Evolutionary conservation across 2,329 filamentous ascomycete species (phyloP).

Genomic region (Taxawa tesnikishii): DNA sequence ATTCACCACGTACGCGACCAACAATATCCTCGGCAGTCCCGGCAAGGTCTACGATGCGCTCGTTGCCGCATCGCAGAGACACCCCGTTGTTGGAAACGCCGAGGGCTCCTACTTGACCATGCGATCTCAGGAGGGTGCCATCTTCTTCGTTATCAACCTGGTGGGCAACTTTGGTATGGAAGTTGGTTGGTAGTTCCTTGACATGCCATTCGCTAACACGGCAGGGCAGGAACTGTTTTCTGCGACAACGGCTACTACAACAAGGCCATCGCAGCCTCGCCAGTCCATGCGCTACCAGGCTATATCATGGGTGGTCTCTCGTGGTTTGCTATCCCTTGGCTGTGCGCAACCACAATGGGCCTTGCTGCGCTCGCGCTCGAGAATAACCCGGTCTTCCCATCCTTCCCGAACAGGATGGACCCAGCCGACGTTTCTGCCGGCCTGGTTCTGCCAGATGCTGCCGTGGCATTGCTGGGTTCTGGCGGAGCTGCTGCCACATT

Average conservation of each 20-base stretch:
- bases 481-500: constrained; percentile 70
- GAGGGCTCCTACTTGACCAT: constrained; percentile 80
- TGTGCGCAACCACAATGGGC: constrained; percentile 80
- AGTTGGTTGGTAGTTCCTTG: constrained; percentile 40
- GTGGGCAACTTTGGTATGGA: constrained; percentile 76
- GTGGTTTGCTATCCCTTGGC: constrained; percentile 91
- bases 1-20: constrained; percentile 69
- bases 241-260: constrained; percentile 58
- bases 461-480: constrained; percentile 69
- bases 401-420: constrained; percentile 59
- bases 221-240: too few species aligned
- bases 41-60: constrained; percentile 67
- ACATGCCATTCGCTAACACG: not conserved
- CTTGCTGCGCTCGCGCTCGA: constrained; percentile 72
- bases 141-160: constrained; percentile 76
- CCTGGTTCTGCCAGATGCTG: constrained; percentile 72
- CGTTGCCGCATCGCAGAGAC: constrained; percentile 50
- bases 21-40: constrained; percentile 60
- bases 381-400: constrained; percentile 57
- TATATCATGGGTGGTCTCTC: constrained; percentile 77
- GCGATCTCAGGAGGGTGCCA: constrained; percentile 65
- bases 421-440: constrained; percentile 68
- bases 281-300: constrained; percentile 73
- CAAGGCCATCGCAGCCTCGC: constrained; percentile 81
- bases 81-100: constrained; percentile 70